These are phyloP conservation scores for Rhizopogon rudus DNA, from an alignment of 768 basidiomycete species.

Conservation along the genomic window DNA sequence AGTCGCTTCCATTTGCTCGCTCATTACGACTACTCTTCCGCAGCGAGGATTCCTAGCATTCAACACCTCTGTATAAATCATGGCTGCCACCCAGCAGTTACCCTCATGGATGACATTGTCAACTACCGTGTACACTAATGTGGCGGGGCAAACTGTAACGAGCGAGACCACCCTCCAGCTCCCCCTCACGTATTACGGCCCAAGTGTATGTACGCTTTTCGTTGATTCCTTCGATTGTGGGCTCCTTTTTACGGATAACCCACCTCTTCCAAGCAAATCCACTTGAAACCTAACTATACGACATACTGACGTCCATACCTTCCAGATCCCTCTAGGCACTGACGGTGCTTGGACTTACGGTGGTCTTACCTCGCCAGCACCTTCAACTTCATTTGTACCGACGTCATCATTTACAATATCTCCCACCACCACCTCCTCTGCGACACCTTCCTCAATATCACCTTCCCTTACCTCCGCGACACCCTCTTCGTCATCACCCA, in stretches of 20 bases:
- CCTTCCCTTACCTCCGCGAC: constrained; percentile 23
- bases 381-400: constrained; percentile 23
- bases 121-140: constrained; percentile 47
- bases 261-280: not conserved
- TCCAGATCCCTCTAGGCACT: constrained; percentile 69
- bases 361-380: constrained; percentile 62
- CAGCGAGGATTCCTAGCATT: constrained; percentile 2
- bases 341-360: constrained; percentile 65
- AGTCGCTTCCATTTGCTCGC: constrained; percentile 20
- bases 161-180: constrained; percentile 59
- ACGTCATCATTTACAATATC: constrained; percentile 20
- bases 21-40: constrained; percentile 5
- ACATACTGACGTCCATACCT: constrained; percentile 2
- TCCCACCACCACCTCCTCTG: constrained; percentile 14
- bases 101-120: constrained; percentile 70
- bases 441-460: constrained; percentile 17
- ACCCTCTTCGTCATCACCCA: constrained; percentile 21
- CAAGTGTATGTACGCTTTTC: constrained; percentile 54
- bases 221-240: not conserved
- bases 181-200: constrained; percentile 79
- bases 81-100: constrained; percentile 51
- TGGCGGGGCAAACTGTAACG: constrained; percentile 45
- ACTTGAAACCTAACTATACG: not conserved
- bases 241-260: not conserved
- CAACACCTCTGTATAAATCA: constrained; percentile 10